A percentile compares a stretch with the other conserved stretches of the same genome.
phyloP scores from a whole-genome alignment of 2,329 filamentous ascomycete genomes.

The Mycosphaerella arachidis region DNA sequence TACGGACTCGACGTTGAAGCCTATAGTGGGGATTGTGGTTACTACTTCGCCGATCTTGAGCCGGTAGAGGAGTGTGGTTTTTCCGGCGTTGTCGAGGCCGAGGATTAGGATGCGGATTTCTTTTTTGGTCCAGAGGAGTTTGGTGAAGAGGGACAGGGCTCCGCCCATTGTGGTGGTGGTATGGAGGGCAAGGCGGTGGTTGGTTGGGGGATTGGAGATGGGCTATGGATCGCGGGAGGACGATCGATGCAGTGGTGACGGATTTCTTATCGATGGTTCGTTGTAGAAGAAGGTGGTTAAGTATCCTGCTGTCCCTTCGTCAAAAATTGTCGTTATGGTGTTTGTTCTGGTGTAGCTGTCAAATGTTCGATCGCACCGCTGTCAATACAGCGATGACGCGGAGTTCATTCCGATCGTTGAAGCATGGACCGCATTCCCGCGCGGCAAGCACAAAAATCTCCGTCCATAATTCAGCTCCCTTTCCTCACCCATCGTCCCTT shows the following conservation, averaged over 20 bases:
- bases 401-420: background rate
- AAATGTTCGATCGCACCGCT: background rate
- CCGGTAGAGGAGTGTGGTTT: conserved; percentile 93
- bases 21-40: conserved; percentile 97
- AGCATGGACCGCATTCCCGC: background rate
- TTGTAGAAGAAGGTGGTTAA: background rate
- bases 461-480: background rate
- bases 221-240: no score
- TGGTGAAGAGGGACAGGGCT: conserved; percentile 57
- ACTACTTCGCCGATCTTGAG: conserved; percentile 97
- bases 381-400: background rate
- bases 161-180: conserved; percentile 48
- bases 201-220: background rate
- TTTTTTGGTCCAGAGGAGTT: conserved; percentile 86
- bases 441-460: background rate
- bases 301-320: background rate
- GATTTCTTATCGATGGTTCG: background rate
- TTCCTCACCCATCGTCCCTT: background rate
- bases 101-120: conserved; percentile 81
- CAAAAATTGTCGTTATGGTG: background rate
- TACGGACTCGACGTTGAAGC: conserved; percentile 98
- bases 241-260: no score
- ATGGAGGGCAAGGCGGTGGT: background rate
- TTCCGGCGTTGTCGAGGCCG: conserved; percentile 88
- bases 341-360: background rate